phyloP scores from a whole-genome alignment of 257 asterid genomes.

The Euphrasia confusa region DNA sequence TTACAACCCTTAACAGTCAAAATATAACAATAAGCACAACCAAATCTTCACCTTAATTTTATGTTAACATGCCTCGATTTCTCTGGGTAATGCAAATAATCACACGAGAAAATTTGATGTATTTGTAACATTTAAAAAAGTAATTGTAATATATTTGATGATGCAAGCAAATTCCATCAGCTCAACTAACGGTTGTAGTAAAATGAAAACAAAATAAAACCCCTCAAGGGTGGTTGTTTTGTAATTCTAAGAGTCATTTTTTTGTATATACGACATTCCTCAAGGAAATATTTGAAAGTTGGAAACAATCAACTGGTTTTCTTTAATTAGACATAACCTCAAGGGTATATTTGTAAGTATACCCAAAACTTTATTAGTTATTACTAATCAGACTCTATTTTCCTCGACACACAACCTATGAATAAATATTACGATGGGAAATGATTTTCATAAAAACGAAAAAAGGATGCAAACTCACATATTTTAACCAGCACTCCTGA shows the following conservation, averaged over 20 bases:
- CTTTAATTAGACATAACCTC: background rate
- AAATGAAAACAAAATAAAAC: background rate
- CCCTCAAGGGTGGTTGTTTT: background rate
- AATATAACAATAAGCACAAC: background rate
- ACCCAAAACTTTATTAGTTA: background rate
- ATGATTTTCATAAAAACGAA: background rate
- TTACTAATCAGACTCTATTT: background rate
- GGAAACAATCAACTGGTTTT: background rate
- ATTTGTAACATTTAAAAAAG: background rate
- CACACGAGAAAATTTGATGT: background rate
- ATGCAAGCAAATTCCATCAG: background rate
- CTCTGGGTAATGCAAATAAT: background rate
- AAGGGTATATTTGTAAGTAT: background rate
- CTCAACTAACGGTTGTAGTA: background rate
- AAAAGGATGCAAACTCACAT: slow-evolving; percentile 40
- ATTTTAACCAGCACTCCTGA: slow-evolving; percentile 93
- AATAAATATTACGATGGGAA: background rate
- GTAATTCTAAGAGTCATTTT: background rate
- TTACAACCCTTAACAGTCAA: background rate
- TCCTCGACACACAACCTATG: background rate
- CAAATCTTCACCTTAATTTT: background rate
- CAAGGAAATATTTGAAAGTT: background rate
- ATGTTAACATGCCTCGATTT: background rate
- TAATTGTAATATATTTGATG: background rate
- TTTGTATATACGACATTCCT: background rate